phyloP scores from a whole-genome alignment of 2,329 filamentous ascomycete species.

The Arthrobotrys sphaeroides region DNA sequence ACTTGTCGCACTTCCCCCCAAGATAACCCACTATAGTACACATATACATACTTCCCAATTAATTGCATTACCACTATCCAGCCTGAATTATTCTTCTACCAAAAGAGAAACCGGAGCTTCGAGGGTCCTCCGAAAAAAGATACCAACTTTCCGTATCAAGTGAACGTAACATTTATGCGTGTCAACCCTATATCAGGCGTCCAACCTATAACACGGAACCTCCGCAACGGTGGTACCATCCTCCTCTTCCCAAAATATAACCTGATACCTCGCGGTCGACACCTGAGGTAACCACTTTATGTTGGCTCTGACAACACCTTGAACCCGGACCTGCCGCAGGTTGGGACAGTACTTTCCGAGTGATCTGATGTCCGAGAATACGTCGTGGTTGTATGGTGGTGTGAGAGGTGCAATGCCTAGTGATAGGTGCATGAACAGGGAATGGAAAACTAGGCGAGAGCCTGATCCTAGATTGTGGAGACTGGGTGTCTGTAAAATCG shows the following conservation, averaged over 20 bases:
- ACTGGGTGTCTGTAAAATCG: background rate
- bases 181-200: background rate
- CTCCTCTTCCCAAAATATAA: background rate
- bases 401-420: background rate
- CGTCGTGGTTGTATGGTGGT: constrained; percentile 18
- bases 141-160: background rate
- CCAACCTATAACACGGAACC: constrained; percentile 2
- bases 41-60: too few species aligned
- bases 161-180: background rate
- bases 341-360: constrained; percentile 5
- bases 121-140: too few species aligned
- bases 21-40: too few species aligned
- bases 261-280: background rate
- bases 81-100: too few species aligned
- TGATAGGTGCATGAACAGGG: background rate
- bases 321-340: constrained; percentile 8
- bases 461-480: background rate
- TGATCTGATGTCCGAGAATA: constrained; percentile 3
- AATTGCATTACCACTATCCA: too few species aligned
- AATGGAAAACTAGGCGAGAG: constrained; percentile 10
- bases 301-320: constrained; percentile 4
- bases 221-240: constrained; percentile 9
- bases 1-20: too few species aligned
- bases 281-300: constrained; percentile 11
- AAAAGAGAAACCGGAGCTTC: too few species aligned